Evolutionary conservation across 805 yeast species (phyloP).

Genomic region (Brettanomyces sp.): DNA sequence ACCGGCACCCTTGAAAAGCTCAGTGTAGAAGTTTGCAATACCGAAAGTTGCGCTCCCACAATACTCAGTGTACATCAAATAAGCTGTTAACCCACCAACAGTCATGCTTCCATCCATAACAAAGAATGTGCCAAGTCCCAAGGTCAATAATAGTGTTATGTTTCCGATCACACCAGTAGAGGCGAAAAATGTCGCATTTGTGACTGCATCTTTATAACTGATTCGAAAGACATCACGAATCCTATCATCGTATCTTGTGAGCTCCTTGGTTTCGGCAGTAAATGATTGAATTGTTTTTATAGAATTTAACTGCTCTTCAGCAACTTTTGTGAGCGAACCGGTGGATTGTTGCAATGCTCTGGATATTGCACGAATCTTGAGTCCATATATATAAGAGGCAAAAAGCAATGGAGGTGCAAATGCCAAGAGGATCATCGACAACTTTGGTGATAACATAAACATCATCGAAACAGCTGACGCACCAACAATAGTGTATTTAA

Average conservation of each 20-base stretch:
- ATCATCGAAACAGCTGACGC: conserved; percentile 83
- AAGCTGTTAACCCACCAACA: conserved; percentile 84
- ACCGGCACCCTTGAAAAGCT: conserved; percentile 94
- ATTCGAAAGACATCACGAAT: conserved; percentile 58
- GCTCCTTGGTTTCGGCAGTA: conserved; percentile 75
- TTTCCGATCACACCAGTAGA: conserved; percentile 81
- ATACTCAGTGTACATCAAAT: conserved; percentile 91
- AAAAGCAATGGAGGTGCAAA: conserved; percentile 78
- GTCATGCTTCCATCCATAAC: conserved; percentile 66
- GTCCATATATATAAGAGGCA: conserved; percentile 79
- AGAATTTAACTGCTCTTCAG: conserved; percentile 85
- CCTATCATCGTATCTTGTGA: conserved; percentile 63
- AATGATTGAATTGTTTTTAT: conserved; percentile 84
- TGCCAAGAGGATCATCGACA: conserved; percentile 68
- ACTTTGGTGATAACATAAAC: conserved; percentile 72
- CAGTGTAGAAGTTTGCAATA: conserved; percentile 82
- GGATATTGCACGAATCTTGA: conserved; percentile 65
- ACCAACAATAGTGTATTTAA: conserved; percentile 73
- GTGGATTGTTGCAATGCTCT: conserved; percentile 74
- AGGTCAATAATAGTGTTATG: conserved; percentile 61
- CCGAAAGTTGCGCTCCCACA: conserved; percentile 92
- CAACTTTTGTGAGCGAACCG: conserved; percentile 80
- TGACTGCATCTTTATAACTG: conserved; percentile 73
- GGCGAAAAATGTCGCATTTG: conserved; percentile 73
- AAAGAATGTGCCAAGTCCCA: conserved; percentile 73